A percentile compares a stretch with the other conserved stretches of the same genome.
Conservation (phyloP, 306 rosid species). For the Inga laurina region DNA sequence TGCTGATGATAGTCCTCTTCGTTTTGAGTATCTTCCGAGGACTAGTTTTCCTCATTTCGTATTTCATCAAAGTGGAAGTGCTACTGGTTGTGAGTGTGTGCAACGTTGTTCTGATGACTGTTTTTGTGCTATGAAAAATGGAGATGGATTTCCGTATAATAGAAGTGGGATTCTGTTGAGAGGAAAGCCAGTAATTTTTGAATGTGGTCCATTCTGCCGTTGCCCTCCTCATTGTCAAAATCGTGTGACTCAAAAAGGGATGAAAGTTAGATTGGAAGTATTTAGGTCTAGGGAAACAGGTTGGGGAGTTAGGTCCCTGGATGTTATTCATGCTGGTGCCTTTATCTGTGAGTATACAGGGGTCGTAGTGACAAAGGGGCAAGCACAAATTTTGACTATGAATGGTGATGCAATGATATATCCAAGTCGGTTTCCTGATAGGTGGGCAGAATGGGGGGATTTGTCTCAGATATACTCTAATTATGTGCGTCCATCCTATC, state of each 20-base stretch:
- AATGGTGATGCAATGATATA: constrained; percentile 77
- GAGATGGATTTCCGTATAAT: constrained; percentile 73
- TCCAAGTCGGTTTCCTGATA: constrained; percentile 72
- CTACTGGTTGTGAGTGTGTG: constrained; percentile 77
- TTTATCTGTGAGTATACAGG: constrained; percentile 93
- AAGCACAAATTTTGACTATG: constrained; percentile 81
- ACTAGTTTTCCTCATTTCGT: constrained; percentile 77
- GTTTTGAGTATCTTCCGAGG: constrained; percentile 60
- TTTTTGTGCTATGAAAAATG: constrained; percentile 82
- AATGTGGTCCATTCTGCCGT: constrained; percentile 85
- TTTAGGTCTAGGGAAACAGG: constrained; percentile 86
- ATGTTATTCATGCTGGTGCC: constrained; percentile 86
- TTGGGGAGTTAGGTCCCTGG: constrained; percentile 96
- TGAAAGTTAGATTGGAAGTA: constrained; percentile 72
- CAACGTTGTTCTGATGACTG: constrained; percentile 59
- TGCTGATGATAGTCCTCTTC: constrained; percentile 65
- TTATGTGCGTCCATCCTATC: constrained; percentile 78
- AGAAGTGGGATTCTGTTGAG: constrained; percentile 66
- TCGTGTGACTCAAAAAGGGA: constrained; percentile 77
- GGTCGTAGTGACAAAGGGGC: constrained; percentile 82
- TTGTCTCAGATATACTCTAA: constrained; percentile 65
- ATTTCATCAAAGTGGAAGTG: constrained; percentile 64
- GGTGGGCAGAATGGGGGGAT: constrained; percentile 99
- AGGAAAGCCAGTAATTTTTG: constrained; percentile 90
- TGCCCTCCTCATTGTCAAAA: constrained; percentile 84